Conservation (phyloP, 2,329 filamentous ascomycete genomes). For the Piedraia hortae region DNA sequence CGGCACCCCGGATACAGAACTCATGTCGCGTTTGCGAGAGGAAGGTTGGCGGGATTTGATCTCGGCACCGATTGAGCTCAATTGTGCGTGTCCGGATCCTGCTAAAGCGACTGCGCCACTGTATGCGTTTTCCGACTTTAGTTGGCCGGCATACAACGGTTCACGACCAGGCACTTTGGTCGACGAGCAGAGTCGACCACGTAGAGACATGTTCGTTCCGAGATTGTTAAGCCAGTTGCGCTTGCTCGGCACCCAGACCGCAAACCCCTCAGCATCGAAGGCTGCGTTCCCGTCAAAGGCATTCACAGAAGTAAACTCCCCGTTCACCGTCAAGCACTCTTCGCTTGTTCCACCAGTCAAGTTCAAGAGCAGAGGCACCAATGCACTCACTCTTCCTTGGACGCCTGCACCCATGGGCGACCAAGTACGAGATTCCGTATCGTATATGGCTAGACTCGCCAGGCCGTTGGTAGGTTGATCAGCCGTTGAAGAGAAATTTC, state of each 20-base stretch:
- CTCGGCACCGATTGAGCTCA: slow-evolving; percentile 28
- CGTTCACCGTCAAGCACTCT: slow-evolving; percentile 51
- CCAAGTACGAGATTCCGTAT: slow-evolving; percentile 43
- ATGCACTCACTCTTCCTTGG: slow-evolving; percentile 44
- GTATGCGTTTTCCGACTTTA: slow-evolving; percentile 48
- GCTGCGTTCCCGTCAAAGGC: slow-evolving; percentile 35
- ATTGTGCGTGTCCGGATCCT: slow-evolving; percentile 13
- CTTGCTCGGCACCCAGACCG: slow-evolving; percentile 68
- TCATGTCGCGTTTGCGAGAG: slow-evolving; percentile 17
- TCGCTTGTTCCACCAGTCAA: slow-evolving; percentile 35
- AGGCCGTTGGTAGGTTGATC: slow-evolving; percentile 35
- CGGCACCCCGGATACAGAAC: slow-evolving; percentile 20
- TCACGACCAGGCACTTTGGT: slow-evolving; percentile 34
- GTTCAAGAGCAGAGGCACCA: slow-evolving; percentile 59
- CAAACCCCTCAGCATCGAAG: slow-evolving; percentile 44
- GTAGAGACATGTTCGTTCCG: slow-evolving; percentile 34
- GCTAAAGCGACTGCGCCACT: slow-evolving; percentile 44
- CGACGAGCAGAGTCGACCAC: slow-evolving; percentile 44
- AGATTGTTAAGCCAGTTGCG: slow-evolving; percentile 75
- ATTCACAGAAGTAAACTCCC: slow-evolving; percentile 47
- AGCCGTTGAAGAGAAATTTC: slow-evolving; percentile 52
- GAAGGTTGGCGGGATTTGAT: slow-evolving; percentile 17
- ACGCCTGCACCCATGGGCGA: slow-evolving; percentile 58
- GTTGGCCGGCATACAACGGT: slow-evolving; percentile 56
- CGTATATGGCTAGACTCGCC: slow-evolving; percentile 50